Base-by-base conservation (phyloP, 2,329 filamentous ascomycete species). In the Epichloe aotearoae region DNA sequence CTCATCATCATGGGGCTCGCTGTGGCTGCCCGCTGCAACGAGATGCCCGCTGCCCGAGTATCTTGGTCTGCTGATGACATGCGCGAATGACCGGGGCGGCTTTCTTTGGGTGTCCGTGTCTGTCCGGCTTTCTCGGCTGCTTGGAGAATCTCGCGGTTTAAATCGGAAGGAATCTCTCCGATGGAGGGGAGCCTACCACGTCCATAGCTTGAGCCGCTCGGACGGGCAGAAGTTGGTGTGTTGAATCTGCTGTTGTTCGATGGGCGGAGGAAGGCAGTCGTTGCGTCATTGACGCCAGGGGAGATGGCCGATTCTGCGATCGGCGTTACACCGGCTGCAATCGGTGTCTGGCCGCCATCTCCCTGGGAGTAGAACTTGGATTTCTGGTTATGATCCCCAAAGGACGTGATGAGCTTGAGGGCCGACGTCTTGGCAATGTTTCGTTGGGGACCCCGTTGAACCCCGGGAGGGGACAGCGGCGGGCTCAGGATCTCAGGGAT, bases 351-450 rank as follows among this genome's bases (percentile, higher is more conserved):
- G 8, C 77, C 77, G 37, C 74, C 77, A 47, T 82, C 79, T 5
- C 66, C 69, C 39, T 70, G 64, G 0, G 72, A 69, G 57, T 83
- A 80, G 67, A 87, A 82, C 66, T 80, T 82, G 49, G 82, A 79
- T 54, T 83, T 82, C 20, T 73, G 71, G 4, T 69, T 69, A 44
- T 73, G 73, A 46, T 82, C 79, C 7, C 82, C 85, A 60, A 98
- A 97, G 0, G 86, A 84, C 0, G 93, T 97, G 59, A 97, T 94
- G 2, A 97, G 77, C 65, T 94, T 95, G 53, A 97, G 72, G 0
- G 91, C 82, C 10, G 88, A 87, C 30, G 84, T 83, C 69, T 94
- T 94, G 12, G 83, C 81, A 48, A 88, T 80, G 68, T 76, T 77
- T 55, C 77, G 70, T 63, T 79, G 73, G 49, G 79, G 77, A 2